Evolutionary conservation across 2,329 filamentous ascomycete genomes (phyloP).

Genomic region (Colletotrichum sp.): DNA sequence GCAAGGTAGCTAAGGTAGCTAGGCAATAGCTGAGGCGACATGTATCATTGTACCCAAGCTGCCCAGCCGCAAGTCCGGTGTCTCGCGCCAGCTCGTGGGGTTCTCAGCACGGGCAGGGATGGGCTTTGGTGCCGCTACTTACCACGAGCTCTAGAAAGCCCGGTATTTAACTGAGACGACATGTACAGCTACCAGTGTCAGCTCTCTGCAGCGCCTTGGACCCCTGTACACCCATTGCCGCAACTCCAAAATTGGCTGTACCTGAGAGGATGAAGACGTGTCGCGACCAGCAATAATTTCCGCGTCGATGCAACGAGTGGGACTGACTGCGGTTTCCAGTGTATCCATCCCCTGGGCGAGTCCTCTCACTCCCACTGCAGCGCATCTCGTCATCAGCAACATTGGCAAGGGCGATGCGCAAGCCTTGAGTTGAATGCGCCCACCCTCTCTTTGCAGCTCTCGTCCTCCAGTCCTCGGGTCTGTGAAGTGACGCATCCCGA

Average conservation of each 20-base stretch:
- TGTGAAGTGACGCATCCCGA: not conserved
- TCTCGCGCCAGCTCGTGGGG: not conserved
- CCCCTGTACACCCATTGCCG: not conserved
- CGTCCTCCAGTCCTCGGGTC: not conserved
- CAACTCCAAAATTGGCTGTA: not conserved
- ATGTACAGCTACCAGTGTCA: not conserved
- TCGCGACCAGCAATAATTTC: not conserved
- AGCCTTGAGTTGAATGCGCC: conserved; percentile 2
- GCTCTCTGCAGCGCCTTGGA: not conserved
- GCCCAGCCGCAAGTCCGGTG: not conserved
- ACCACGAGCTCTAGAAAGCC: not conserved
- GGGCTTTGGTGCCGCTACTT: not conserved
- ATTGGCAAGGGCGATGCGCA: not conserved
- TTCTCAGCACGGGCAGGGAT: not conserved
- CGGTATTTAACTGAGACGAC: not conserved
- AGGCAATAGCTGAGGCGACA: not conserved
- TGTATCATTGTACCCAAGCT: not conserved
- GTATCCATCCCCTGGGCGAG: not conserved
- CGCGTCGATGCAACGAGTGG: not conserved
- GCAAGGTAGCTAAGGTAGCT: not conserved
- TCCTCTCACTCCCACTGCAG: not conserved
- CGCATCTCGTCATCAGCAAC: not conserved
- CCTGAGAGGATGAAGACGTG: not conserved
- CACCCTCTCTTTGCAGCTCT: not conserved
- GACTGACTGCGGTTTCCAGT: not conserved